Base-by-base conservation (phyloP, 1,139 yeast species). In the Lodderomyces metapsilosis region DNA sequence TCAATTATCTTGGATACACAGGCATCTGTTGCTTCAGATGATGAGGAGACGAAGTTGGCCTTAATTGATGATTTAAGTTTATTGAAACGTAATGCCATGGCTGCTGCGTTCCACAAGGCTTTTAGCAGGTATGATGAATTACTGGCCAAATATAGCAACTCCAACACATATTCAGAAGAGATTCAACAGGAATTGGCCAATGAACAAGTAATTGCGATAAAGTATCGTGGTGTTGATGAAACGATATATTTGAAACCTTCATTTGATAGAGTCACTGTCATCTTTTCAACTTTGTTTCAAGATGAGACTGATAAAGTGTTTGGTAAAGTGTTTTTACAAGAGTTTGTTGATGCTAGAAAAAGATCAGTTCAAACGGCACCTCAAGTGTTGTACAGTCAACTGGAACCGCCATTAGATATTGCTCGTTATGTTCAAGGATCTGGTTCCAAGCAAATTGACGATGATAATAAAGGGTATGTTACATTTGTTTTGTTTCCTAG, bases 281-380 rank as follows among this genome's bases (percentile, higher is more conserved):
- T 92, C 41, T 94, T 92, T 64, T 88, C 96, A 39, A 92, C 98
- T 2, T 76, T 88, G 35, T 92, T 92, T 75, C 87, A 88, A 57
- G 99, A 94, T 64, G 98, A 94, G 65, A 92, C 98, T 8, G 99
- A 92, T 66, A 88, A 88, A 62, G 81, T 89, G 44, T 88, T 92
- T 56, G 97, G 98, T 40, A 89, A 87, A 62, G 97, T 92, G 43
- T 92, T 94, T 61, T 70, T 92, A 52, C 99, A 92, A 65, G 99
- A 92, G 67, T 92, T 92, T 64, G 97, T 92, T 37, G 99, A 60
- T 49, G 98, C 99, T 10, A 81, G 99, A 66, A 85, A 86, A 64
- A 81, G 98, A 61, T 87, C 95, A 11, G 94, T 92, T 45, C 98
- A 94, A 67, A 91, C 95, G 40, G 97, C 98, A 2, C 98, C 99